Evolutionary conservation across 2,329 filamentous ascomycete species (phyloP), one percentile per base, ranked within the genome.

Genomic region (Sporothrix pallida): DNA sequence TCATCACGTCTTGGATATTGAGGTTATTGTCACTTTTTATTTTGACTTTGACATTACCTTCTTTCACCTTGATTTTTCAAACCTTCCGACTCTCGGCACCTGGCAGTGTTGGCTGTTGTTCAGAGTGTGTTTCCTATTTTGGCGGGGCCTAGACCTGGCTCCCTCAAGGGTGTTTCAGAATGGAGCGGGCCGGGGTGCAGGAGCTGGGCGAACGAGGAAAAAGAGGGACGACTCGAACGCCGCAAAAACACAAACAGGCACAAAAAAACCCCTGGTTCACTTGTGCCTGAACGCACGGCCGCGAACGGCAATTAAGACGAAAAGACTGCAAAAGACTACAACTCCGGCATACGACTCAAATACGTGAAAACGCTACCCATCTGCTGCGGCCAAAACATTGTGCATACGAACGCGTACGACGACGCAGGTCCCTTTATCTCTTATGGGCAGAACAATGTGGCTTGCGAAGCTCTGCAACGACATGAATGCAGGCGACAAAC

Each of bases 151-250:
- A 20, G 65, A 5, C 13, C 20, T 23, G 9, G 15, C 52, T 12
- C 52, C 46, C 42, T 23, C 23, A 46, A 52, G 15, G 65, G 46
- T 37, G 73, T 73, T 73, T 72, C 70, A 75, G 60, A 54, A 63
- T 70, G 44, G 65, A 37, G 67, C 44, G 54, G 72, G 62, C 69
- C 72, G 70, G 54, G 42, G 70, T 70, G 67, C n/a, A 23, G n/a
- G 52, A 56, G 17, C 23, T 26, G n/a, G n/a, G 42, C 42, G 58
- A 63, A 50, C 52, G n/a, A 50, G 48, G 20, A 17, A 67, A 17
- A 67, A 62, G 37, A 65, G 9, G 62, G 42, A 52, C 31, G 17
- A 50, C 20, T 42, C 62, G 9, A 37, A 37, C 31, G 42, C 42
- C 62, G 42, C 42, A 67, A 26, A 65, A 65, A 12, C n/a, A n/a